These are phyloP conservation scores for Anthracocystis walkeri DNA, from an alignment of 1,284 basidiomycete species.

Conservation along the genomic window DNA sequence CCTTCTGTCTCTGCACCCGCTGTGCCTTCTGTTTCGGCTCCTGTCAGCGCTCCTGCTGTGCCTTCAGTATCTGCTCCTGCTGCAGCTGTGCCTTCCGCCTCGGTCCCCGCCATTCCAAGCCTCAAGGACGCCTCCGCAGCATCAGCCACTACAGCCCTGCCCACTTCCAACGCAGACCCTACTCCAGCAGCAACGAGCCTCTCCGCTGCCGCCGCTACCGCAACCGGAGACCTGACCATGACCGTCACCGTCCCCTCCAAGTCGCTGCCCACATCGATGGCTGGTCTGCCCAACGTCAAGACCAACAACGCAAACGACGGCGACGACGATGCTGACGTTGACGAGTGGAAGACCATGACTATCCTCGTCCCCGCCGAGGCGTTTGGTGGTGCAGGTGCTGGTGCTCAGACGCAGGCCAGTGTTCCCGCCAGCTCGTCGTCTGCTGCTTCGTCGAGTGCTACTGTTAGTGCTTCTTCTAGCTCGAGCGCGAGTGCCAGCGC, in stretches of 20 bases:
- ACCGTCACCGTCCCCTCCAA: constrained; percentile 39
- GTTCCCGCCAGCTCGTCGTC: constrained; percentile 6
- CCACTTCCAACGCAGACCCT: constrained; percentile 17
- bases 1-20: constrained; percentile 1
- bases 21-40: constrained; percentile 10
- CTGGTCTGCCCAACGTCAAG: constrained; percentile 19
- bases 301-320: constrained; percentile 5
- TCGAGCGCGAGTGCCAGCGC: not conserved
- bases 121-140: constrained; percentile 27
- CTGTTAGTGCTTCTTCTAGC: constrained; percentile 12
- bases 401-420: constrained; percentile 16
- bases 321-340: constrained; percentile 11
- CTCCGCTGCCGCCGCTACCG: not conserved
- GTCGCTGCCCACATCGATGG: constrained; percentile 22
- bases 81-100: not conserved
- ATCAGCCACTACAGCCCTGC: constrained; percentile 21
- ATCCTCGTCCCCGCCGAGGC: constrained; percentile 44
- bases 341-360: constrained; percentile 47
- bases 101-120: constrained; percentile 8
- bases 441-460: constrained; percentile 10
- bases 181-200: not conserved
- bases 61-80: constrained; percentile 17
- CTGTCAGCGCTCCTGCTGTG: constrained; percentile 9
- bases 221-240: constrained; percentile 32
- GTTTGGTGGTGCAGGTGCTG: constrained; percentile 28